Conservation (phyloP, 345 rosid species). For the Bretschneidera sinensis region DNA sequence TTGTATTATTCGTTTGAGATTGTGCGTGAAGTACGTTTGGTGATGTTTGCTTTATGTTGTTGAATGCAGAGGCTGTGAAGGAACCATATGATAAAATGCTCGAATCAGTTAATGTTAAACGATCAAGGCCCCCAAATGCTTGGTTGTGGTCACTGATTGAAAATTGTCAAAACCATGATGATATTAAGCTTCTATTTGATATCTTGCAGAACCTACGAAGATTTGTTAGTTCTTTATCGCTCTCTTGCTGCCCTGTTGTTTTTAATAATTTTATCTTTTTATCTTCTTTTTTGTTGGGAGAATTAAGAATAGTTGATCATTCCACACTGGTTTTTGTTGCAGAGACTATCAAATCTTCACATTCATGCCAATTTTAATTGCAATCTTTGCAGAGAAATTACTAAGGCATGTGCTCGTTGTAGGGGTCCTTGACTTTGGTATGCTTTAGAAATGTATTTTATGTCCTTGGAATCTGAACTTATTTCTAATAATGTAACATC, state of each 20-base stretch:
- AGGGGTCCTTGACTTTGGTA: slow-evolving; percentile 76
- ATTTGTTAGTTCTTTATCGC: slow-evolving; percentile 53
- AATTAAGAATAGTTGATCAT: too few species aligned
- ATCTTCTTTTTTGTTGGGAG: background rate
- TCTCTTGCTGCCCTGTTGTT: slow-evolving; percentile 3
- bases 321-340: slow-evolving; percentile 23
- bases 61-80: slow-evolving; percentile 60
- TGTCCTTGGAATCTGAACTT: background rate
- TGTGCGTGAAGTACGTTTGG: background rate
- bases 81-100: slow-evolving; percentile 58
- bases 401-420: slow-evolving; percentile 70
- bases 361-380: slow-evolving; percentile 74
- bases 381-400: slow-evolving; percentile 76
- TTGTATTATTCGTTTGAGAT: background rate
- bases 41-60: slow-evolving; percentile 13
- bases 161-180: slow-evolving; percentile 59
- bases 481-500: background rate
- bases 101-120: slow-evolving; percentile 50
- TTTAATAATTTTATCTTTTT: background rate
- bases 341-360: slow-evolving; percentile 81
- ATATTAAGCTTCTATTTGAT: slow-evolving; percentile 65
- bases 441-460: slow-evolving; percentile 13
- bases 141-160: slow-evolving; percentile 79
- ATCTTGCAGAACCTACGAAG: slow-evolving; percentile 57
- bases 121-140: slow-evolving; percentile 76